Percentiles rank a stretch among this genome's conserved stretches.
Evolutionary conservation across 495 filamentous ascomycete genomes (phyloP).

Genomic region (Chaetomidium leptoderma): DNA sequence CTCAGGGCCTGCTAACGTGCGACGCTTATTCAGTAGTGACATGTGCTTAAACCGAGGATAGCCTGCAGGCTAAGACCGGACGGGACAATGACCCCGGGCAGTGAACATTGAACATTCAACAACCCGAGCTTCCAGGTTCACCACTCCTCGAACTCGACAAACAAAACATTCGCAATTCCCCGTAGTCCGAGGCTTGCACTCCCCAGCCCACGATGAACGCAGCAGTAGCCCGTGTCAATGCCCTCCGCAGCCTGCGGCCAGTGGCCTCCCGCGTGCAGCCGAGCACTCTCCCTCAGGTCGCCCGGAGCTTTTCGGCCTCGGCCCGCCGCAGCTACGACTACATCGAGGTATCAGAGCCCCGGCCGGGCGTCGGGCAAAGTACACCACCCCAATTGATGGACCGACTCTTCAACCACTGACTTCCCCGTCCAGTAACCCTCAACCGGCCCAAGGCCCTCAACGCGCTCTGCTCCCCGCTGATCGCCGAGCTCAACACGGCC

Average conservation of each 20-base stretch:
- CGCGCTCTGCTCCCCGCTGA: constrained; percentile 81
- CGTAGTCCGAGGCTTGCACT: no score
- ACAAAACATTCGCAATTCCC: not conserved
- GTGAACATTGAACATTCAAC: not conserved
- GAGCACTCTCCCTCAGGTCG: constrained; percentile 44
- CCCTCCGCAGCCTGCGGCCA: constrained; percentile 54
- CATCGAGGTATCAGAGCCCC: constrained; percentile 74
- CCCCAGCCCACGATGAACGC: constrained; percentile 13
- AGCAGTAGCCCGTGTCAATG: constrained; percentile 45
- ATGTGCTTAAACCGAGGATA: constrained; percentile 29
- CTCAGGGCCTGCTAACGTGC: no score
- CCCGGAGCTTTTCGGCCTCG: constrained; percentile 55
- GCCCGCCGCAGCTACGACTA: constrained; percentile 63
- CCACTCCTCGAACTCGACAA: not conserved
- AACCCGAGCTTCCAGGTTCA: not conserved
- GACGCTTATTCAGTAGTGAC: not conserved
- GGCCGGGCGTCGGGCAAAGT: constrained; percentile 87
- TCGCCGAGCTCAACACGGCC: constrained; percentile 81
- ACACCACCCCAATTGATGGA: constrained; percentile 14
- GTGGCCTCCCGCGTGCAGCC: constrained; percentile 54
- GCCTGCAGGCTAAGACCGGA: constrained; percentile 13
- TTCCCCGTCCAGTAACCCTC: constrained; percentile 65
- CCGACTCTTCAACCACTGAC: constrained; percentile 4
- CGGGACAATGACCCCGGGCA: no score
- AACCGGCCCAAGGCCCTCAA: constrained; percentile 94